Conservation (phyloP, 805 yeast genomes). For the Pichia exigua region DNA sequence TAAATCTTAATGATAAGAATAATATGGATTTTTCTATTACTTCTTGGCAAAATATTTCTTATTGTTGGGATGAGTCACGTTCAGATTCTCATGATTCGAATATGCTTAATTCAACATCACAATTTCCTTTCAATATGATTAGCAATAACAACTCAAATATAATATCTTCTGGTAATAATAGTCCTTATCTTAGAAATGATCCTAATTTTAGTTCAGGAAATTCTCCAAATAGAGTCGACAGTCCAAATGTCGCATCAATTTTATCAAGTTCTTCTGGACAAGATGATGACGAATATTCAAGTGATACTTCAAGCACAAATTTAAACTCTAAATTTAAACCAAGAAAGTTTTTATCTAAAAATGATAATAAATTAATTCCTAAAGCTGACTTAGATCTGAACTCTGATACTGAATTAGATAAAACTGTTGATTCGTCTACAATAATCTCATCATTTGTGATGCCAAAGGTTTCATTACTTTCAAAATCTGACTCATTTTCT, state of each 20-base stretch:
- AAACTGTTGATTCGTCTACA: constrained; percentile 22
- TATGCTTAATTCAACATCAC: background rate
- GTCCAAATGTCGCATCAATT: constrained; percentile 25
- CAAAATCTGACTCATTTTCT: background rate
- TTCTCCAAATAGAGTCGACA: constrained; percentile 4
- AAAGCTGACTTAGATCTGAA: constrained; percentile 15
- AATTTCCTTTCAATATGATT: background rate
- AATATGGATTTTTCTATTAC: constrained; percentile 25
- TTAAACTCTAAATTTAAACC: no score
- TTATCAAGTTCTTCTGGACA: constrained; percentile 27
- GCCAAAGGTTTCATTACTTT: constrained; percentile 29
- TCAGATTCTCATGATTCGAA: background rate
- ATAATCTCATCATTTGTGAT: constrained; percentile 30
- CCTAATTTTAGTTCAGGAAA: background rate
- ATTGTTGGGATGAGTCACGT: constrained; percentile 2
- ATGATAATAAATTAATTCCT: background rate
- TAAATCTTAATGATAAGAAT: constrained; percentile 10
- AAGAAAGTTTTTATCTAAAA: background rate
- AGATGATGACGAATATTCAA: constrained; percentile 11
- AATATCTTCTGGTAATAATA: constrained; percentile 4
- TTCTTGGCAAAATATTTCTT: constrained; percentile 29
- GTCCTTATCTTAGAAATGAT: background rate
- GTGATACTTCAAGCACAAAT: background rate
- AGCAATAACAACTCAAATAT: constrained; percentile 4
- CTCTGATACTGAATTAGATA: constrained; percentile 15